Conservation (phyloP, 164 flowering plant species). For the Stephania yunnanensis region DNA sequence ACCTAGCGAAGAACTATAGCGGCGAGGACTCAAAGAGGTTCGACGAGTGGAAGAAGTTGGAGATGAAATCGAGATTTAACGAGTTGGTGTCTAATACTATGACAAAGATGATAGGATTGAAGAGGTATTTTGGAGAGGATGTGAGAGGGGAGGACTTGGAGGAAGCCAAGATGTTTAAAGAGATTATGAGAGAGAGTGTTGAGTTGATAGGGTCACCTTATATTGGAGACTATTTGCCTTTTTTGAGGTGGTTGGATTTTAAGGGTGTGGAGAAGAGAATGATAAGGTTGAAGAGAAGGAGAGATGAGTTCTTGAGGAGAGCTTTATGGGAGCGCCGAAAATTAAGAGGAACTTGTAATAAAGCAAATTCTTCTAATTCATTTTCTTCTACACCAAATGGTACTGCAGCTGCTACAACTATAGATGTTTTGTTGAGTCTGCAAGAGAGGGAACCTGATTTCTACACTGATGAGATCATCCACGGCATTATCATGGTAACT, state of each 20-base stretch:
- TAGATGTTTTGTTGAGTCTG: not conserved
- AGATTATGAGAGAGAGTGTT: slow-evolving; percentile 8
- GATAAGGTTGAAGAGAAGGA: slow-evolving; percentile 8
- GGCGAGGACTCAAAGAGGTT: not conserved
- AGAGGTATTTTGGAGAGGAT: slow-evolving; percentile 28
- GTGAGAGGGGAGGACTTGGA: slow-evolving; percentile 1
- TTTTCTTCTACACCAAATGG: not conserved
- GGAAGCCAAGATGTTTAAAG: slow-evolving; percentile 7
- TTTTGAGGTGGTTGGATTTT: slow-evolving; percentile 15
- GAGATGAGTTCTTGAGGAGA: slow-evolving; percentile 12
- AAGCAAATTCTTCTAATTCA: not conserved
- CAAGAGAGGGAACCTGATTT: slow-evolving; percentile 5
- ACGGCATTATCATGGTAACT: slow-evolving; percentile 1
- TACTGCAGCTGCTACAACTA: not conserved
- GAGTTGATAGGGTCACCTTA: slow-evolving; percentile 7
- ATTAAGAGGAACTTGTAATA: not conserved
- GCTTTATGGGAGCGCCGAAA: slow-evolving; percentile 10
- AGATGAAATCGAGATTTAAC: slow-evolving; percentile 25
- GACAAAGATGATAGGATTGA: slow-evolving; percentile 41
- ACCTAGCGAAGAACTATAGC: slow-evolving; percentile 11
- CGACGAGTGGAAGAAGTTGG: not conserved
- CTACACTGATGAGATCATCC: slow-evolving; percentile 4
- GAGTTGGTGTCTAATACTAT: slow-evolving; percentile 29
- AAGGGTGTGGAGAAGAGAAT: slow-evolving; percentile 16
- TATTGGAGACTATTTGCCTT: slow-evolving; percentile 14